Base-by-base conservation (phyloP, 495 filamentous ascomycete genomes). In the Aspergillus kassunensis region DNA sequence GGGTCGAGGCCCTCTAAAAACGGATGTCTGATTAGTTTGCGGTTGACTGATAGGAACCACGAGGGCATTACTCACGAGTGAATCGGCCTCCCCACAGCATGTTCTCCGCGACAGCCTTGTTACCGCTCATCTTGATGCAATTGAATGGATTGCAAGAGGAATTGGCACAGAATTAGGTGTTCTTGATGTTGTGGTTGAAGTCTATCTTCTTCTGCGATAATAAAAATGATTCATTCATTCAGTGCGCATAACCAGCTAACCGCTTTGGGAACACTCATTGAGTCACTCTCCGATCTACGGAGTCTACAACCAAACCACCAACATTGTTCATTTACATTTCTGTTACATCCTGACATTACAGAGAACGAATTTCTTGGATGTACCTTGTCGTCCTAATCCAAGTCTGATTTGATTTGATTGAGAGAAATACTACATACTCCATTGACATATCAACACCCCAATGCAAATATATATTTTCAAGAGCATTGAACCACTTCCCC, bases 61-160 rank as follows among this genome's bases (percentile, higher is more conserved):
- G 48, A 44, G 50, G 25, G 44, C 21, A 12, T 12, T 56, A 70
- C 73, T 59, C 58, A 88, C 86, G 82, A 56, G 84, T 91, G 67
- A 91, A 91, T 46, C 88, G 81, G 57, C 88, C 88, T 55, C 88
- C 88, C 88, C 88, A 91, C 55, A 91, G 80, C 78, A 86, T 87
- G 58, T 81, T 81, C 61, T 76, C 73, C 7, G 71, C 73, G 49
- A 75, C 71, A 47, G 57, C 64, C 52, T 72, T 76, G 33, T 59
- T 27, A 51, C 59, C 67, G 60, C 67, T 72, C 73, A 76, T 76
- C 56, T 59, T 73, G 59, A 29, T 29, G 48, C 35, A 46, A 41
- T 53, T 53, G 43, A 31, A 5, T 13, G 16, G 6, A 13, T 41
- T 53, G 52, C 16, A 23, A 31, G 40, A 43, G 40, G 55, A n/a